A percentile compares a stretch with the other conserved stretches of the same genome.
These are phyloP conservation scores for Thelephora ganbajun DNA, from an alignment of 768 basidiomycete species.

Conservation along the genomic window DNA sequence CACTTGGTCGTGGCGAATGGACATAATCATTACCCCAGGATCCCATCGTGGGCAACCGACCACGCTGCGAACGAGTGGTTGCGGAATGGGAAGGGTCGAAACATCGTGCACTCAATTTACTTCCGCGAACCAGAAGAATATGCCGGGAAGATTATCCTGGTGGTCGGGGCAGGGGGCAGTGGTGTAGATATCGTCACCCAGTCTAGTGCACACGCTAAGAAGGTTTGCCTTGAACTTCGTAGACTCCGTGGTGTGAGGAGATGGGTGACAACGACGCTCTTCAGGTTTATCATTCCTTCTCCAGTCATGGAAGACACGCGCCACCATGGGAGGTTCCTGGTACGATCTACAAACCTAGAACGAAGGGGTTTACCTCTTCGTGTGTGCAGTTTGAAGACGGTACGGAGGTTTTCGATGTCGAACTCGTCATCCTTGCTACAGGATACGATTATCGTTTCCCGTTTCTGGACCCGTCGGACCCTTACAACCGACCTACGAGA, in stretches of 20 bases:
- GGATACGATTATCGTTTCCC: conserved; percentile 42
- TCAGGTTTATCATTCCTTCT: conserved; percentile 24
- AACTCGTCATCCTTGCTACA: conserved; percentile 36
- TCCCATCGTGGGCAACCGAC: conserved; percentile 31
- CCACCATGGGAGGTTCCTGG: conserved; percentile 2
- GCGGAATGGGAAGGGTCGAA: conserved; percentile 16
- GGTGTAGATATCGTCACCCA: conserved; percentile 35
- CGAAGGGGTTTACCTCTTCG: conserved; percentile 32
- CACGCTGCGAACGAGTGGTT: conserved; percentile 42
- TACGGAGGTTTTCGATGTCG: conserved; percentile 23
- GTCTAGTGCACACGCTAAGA: conserved; percentile 22
- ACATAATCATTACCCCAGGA: conserved; percentile 37
- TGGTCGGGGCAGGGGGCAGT: conserved; percentile 34
- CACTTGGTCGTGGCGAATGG: conserved; percentile 46
- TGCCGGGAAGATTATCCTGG: conserved; percentile 27
- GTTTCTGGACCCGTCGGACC: conserved; percentile 22
- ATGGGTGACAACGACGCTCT: background rate
- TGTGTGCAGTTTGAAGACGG: conserved; percentile 35
- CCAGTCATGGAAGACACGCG: conserved; percentile 5
- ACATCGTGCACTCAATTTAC: conserved; percentile 38
- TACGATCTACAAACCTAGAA: conserved; percentile 23
- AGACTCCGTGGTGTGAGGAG: too few species aligned
- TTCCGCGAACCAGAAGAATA: conserved; percentile 35
- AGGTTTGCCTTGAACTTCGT: conserved; percentile 20
- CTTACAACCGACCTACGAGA: conserved; percentile 6